phyloP scores from a whole-genome alignment of 306 rosid species.

The Spatholobus suberectus region DNA sequence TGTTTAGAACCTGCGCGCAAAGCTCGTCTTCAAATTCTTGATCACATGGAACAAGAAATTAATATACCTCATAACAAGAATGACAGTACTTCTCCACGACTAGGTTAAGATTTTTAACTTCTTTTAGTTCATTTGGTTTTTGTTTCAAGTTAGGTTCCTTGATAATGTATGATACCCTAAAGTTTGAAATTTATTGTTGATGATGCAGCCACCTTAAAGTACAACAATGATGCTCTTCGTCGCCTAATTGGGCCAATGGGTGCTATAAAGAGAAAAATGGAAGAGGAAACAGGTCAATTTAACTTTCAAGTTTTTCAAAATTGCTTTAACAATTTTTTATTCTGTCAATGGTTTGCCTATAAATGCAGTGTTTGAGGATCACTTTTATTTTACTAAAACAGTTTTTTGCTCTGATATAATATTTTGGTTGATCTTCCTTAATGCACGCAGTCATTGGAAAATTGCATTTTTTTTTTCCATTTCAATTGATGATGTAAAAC shows the following conservation, averaged over 20 bases:
- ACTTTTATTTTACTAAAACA: slow-evolving; percentile 17
- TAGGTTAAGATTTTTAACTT: slow-evolving; percentile 62
- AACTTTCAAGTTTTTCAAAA: slow-evolving; percentile 2
- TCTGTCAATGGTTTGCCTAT: not conserved
- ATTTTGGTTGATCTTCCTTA: slow-evolving; percentile 6
- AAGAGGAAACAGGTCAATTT: slow-evolving; percentile 85
- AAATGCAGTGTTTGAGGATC: slow-evolving; percentile 18
- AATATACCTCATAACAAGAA: slow-evolving; percentile 63
- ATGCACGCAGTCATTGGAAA: not conserved
- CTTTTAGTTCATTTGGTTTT: slow-evolving; percentile 20
- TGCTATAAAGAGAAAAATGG: slow-evolving; percentile 74
- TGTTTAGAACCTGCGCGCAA: slow-evolving; percentile 84
- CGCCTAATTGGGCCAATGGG: slow-evolving; percentile 95
- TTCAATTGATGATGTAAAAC: slow-evolving; percentile 13
- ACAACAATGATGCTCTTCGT: slow-evolving; percentile 80
- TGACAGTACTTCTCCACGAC: slow-evolving; percentile 66
- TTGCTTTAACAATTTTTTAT: slow-evolving; percentile 18
- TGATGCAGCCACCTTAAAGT: slow-evolving; percentile 82
- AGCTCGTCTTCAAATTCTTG: slow-evolving; percentile 92
- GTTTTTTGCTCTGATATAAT: not conserved
- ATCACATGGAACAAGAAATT: slow-evolving; percentile 85
- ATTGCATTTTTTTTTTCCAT: not conserved
- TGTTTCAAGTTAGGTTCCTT: slow-evolving; percentile 18
- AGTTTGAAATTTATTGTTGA: slow-evolving; percentile 41
- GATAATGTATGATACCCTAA: slow-evolving; percentile 11